Conservation (phyloP, 2,329 filamentous ascomycete genomes). For the Diaporthe caulivora region DNA sequence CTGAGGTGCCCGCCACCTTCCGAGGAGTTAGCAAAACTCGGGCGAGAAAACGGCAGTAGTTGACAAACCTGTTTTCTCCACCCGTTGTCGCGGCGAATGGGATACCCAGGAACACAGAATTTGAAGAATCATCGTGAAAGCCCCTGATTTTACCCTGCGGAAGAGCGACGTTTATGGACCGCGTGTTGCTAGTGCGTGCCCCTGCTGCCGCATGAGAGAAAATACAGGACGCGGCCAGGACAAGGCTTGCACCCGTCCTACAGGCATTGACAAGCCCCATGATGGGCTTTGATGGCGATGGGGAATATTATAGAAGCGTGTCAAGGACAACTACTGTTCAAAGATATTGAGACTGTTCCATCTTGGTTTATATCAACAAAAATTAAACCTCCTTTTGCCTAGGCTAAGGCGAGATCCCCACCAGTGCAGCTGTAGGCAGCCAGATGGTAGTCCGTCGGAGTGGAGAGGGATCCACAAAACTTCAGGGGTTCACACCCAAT, state of each 20-base stretch:
- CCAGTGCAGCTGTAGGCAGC: neutral
- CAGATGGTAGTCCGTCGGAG: neutral
- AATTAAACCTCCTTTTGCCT: neutral
- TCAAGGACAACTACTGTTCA: neutral
- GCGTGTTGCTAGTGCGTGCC: neutral
- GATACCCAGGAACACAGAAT: constrained; percentile 52
- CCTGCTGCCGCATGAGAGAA: neutral
- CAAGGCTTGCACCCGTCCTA: neutral
- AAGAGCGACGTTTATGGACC: neutral
- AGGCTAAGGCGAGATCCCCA: neutral
- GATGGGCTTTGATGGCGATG: neutral
- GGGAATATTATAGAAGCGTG: neutral
- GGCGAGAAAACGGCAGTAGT: neutral
- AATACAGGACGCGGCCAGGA: neutral
- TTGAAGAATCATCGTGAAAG: constrained; percentile 2
- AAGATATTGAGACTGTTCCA: neutral
- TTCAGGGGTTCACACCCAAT: constrained; percentile 13
- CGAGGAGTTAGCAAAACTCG: neutral
- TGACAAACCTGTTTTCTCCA: constrained; percentile 49
- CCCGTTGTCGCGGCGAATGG: constrained; percentile 55
- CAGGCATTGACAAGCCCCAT: neutral
- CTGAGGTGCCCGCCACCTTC: constrained; percentile 48
- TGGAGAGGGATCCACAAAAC: neutral
- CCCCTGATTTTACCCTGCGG: neutral
- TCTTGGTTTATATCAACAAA: neutral